Conservation (phyloP, 257 asterid species). For the Solanum peruvianum region DNA sequence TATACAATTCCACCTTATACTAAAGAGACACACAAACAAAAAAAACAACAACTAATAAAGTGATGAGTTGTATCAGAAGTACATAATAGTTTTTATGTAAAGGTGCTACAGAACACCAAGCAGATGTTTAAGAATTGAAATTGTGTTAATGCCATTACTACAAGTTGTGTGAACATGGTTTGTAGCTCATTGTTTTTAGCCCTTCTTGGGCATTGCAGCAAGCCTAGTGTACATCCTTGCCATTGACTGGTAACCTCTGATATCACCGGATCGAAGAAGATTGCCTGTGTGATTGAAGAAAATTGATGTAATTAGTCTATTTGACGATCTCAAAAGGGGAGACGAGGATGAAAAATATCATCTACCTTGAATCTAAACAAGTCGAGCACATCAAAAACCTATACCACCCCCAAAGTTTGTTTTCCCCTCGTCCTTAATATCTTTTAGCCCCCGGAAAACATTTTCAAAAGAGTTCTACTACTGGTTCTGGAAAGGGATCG, state of each 20-base stretch:
- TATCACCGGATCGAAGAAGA: conserved; percentile 89
- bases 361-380: not conserved
- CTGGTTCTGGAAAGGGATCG: not conserved
- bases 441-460: not conserved
- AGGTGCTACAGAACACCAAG: not conserved
- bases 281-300: conserved; percentile 37
- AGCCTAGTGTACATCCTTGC: conserved; percentile 97
- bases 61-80: not conserved
- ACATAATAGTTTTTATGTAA: not conserved
- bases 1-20: not conserved
- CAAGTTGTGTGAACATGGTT: not conserved
- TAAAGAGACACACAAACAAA: not conserved
- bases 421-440: not conserved
- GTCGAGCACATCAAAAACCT: not conserved
- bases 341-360: not conserved
- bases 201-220: conserved; percentile 96
- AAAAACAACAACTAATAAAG: not conserved
- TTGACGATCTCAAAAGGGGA: not conserved
- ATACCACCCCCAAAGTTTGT: not conserved
- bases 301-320: not conserved
- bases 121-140: not conserved
- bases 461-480: not conserved
- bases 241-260: conserved; percentile 91
- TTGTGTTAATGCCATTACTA: not conserved
- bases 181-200: conserved; percentile 19